A percentile compares a stretch with the other conserved stretches of the same genome.
phyloP scores from a whole-genome alignment of 108 stramenopile species.

The Bacterosira constricta region DNA sequence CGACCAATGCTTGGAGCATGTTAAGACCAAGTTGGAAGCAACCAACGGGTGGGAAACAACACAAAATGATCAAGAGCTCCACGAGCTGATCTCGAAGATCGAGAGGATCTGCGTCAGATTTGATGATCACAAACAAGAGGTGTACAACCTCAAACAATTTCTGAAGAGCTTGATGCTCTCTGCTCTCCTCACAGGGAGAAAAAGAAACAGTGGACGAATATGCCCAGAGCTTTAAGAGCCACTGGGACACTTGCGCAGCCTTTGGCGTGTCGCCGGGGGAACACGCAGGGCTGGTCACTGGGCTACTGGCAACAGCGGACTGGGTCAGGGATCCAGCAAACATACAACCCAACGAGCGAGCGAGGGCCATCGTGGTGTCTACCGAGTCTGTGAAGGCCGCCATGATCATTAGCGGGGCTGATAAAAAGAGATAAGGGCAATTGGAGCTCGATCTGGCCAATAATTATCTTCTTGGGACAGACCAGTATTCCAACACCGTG shows the following conservation, averaged over 20 bases:
- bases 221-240: background rate
- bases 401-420: too few relatives aligned
- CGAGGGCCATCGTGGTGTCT: background rate
- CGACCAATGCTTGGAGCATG: too few relatives aligned
- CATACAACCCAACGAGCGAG: background rate
- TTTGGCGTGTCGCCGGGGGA: background rate
- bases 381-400: background rate
- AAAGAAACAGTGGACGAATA: background rate
- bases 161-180: background rate
- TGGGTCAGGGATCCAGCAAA: background rate
- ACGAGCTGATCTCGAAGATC: too few relatives aligned
- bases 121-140: too few relatives aligned
- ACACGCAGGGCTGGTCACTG: background rate
- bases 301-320: background rate
- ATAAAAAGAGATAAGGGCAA: background rate
- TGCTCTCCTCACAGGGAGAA: background rate
- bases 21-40: too few relatives aligned
- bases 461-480: background rate
- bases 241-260: background rate
- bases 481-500: conserved; percentile 13
- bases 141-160: too few relatives aligned
- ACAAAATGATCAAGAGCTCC: background rate
- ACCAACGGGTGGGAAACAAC: background rate
- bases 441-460: conserved; percentile 1
- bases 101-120: too few relatives aligned